Base-by-base conservation (phyloP, 106 monocot genomes). In the Apostasia ramifera region DNA sequence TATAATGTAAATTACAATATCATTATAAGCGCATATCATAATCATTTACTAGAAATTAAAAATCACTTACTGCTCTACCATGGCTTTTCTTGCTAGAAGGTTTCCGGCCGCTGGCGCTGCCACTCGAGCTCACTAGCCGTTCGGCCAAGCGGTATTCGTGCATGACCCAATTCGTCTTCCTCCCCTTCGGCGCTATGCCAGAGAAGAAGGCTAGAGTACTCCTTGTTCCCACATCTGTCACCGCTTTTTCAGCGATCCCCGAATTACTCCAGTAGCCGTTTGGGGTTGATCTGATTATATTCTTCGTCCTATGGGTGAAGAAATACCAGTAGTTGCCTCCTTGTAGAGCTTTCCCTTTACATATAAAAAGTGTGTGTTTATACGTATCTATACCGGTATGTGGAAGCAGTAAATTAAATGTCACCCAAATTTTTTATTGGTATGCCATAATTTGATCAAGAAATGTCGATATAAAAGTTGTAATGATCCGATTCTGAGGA, bases 81-180 rank as follows among this genome's bases (percentile, higher is more conserved):
- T 72, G 56, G 6, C 52, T 59, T 53, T 80, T 83, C 72, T 79
- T 83, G 57, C 51, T 82, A 8, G 76, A 69, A 49, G 75, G 42
- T 51, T 68, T 84, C 26, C 65, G 65, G 49, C 66, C 67, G 14
- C 38, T 80, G 40, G 41, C 74, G 11, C 15, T 68, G 43, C 26
- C 67, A 37, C 61, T 69, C 6, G 57, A 59, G 39, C 71, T 47
- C 7, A 47, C 46, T 26, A 26, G 26, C 10, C 58, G 48, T 60
- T 85, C 81, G 4, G 76, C 14, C 8, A 94, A 71, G 62, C 88
- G 85, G 84, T 78, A 94, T 71, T 94, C 94, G 54, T 90, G 90
- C 94, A 94, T 94, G 52, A 83, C 39, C 94, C 94, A 94, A 59
- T 83, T 87, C 13, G 87, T 90, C 46, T 83, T 85, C 60, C 77